phyloP scores from a whole-genome alignment of 139 green algal species.

The Chlamydomonas sphaeroides region DNA sequence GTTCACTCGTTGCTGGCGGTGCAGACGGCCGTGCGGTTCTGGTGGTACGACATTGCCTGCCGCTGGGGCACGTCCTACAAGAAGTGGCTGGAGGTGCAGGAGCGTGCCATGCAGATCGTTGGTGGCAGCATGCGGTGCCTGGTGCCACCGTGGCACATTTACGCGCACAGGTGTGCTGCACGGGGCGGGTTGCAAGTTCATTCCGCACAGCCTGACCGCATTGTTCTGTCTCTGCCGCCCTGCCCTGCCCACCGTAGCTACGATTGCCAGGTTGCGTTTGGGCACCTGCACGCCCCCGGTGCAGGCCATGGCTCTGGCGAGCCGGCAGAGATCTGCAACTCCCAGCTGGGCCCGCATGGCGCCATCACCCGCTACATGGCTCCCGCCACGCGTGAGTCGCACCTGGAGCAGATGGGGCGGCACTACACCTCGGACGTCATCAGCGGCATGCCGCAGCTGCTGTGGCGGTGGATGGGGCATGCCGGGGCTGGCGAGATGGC shows the following conservation, averaged over 20 bases:
- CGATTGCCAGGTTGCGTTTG: background rate
- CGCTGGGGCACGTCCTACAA: too few relatives aligned
- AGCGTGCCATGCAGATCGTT: too few relatives aligned
- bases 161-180: background rate
- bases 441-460: background rate
- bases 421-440: background rate
- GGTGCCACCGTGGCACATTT: too few relatives aligned
- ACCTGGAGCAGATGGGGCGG: background rate
- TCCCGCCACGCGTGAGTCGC: background rate
- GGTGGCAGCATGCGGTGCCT: too few relatives aligned
- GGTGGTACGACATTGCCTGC: constrained; percentile 8
- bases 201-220: background rate
- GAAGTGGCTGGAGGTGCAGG: too few relatives aligned
- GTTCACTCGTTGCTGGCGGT: background rate
- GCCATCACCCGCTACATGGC: background rate
- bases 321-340: background rate
- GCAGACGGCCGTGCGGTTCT: background rate
- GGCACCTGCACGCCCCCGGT: background rate
- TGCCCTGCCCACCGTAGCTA: background rate
- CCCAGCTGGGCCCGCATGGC: background rate
- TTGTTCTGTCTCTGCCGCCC: background rate
- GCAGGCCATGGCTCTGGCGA: background rate
- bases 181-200: background rate
- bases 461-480: background rate
- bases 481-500: too few relatives aligned